Evolutionary conservation across 768 basidiomycete species (phyloP).

Genomic region (Tylopilus vinaceipallidus): DNA sequence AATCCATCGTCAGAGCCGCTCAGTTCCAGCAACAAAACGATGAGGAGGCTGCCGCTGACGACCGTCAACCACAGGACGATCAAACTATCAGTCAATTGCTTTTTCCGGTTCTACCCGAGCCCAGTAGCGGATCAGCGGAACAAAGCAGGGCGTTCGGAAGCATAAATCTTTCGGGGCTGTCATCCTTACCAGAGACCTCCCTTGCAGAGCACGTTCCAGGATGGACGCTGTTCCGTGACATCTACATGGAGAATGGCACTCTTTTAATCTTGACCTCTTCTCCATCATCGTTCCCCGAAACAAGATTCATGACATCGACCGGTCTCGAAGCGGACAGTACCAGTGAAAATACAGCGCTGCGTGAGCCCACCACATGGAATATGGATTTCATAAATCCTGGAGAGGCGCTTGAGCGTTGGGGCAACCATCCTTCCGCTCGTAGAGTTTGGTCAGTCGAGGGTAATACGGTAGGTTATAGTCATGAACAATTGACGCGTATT

Average conservation of each 20-base stretch:
- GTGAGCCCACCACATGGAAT: slow-evolving; percentile 64
- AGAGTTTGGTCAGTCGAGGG: slow-evolving; percentile 69
- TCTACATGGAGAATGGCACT: slow-evolving; percentile 85
- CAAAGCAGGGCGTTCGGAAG: background rate
- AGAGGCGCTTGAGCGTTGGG: slow-evolving; percentile 66
- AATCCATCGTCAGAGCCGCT: slow-evolving; percentile 34
- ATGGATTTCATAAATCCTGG: slow-evolving; percentile 60
- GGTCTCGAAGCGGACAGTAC: slow-evolving; percentile 56
- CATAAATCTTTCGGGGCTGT: slow-evolving; percentile 6
- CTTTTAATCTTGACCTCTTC: slow-evolving; percentile 63
- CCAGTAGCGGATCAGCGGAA: background rate
- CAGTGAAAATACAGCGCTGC: slow-evolving; percentile 59
- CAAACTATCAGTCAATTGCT: slow-evolving; percentile 6
- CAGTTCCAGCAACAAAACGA: slow-evolving; percentile 9
- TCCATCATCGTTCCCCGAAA: slow-evolving; percentile 43
- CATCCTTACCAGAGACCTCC: slow-evolving; percentile 48
- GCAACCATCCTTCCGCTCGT: slow-evolving; percentile 39
- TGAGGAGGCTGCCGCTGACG: background rate
- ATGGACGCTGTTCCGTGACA: slow-evolving; percentile 80
- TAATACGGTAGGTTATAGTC: slow-evolving; percentile 55
- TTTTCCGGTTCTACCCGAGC: background rate
- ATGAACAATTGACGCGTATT: background rate
- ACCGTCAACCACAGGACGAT: slow-evolving; percentile 1
- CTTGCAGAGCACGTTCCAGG: slow-evolving; percentile 70
- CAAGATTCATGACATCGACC: slow-evolving; percentile 63